phyloP scores from a whole-genome alignment of 495 filamentous ascomycete species.

The Hypomontagnella submonticulosa region DNA sequence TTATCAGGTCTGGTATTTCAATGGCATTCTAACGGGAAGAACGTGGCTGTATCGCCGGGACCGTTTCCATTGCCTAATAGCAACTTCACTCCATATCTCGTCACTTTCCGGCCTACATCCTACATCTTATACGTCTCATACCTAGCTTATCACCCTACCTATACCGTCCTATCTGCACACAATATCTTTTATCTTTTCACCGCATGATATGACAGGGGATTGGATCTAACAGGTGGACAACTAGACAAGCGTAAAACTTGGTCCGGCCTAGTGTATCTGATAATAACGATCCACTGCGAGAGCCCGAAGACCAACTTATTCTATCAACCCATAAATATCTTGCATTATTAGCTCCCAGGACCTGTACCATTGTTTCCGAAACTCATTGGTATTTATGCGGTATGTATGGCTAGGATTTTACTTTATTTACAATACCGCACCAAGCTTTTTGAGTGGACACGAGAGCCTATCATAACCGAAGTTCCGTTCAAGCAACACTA shows the following conservation, averaged over 20 bases:
- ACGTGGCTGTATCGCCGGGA: constrained; percentile 33
- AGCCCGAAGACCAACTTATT: constrained; percentile 21
- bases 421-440: constrained; percentile 4
- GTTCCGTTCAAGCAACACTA: not conserved
- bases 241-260: constrained; percentile 42
- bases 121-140: not conserved
- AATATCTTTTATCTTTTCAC: constrained; percentile 47
- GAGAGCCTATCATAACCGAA: constrained; percentile 8
- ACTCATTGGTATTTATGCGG: constrained; percentile 39
- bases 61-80: constrained; percentile 37
- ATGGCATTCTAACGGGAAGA: constrained; percentile 38
- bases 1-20: constrained; percentile 19
- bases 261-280: constrained; percentile 38
- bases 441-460: constrained; percentile 11
- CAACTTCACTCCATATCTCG: constrained; percentile 13
- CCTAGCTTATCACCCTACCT: constrained; percentile 26
- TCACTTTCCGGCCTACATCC: constrained; percentile 3
- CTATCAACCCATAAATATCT: constrained; percentile 4
- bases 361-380: constrained; percentile 14
- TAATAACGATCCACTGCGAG: constrained; percentile 28
- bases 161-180: constrained; percentile 12
- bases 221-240: constrained; percentile 35
- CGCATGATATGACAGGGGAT: constrained; percentile 40
- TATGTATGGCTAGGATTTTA: constrained; percentile 29
- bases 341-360: constrained; percentile 13